A percentile compares a stretch with the other conserved stretches of the same genome.
These are phyloP conservation scores for Abortiporus biennis DNA, from an alignment of 1,284 basidiomycete genomes.

Conservation along the genomic window DNA sequence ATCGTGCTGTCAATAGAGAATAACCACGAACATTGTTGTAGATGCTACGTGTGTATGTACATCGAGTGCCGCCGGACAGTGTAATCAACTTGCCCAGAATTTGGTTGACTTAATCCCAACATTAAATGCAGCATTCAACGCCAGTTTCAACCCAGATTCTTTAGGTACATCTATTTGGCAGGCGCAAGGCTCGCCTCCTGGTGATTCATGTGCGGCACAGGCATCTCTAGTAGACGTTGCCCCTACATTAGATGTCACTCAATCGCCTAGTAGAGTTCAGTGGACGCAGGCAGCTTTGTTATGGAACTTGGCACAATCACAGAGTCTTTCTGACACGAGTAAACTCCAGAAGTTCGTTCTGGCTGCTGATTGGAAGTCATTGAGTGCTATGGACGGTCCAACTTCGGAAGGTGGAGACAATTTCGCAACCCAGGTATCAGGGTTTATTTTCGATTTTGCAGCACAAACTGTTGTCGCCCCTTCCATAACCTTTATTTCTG, in stretches of 20 bases:
- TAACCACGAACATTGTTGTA: slow-evolving; percentile 18
- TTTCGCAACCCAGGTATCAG: slow-evolving; percentile 39
- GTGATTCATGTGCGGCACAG: slow-evolving; percentile 43
- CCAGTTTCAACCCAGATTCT: slow-evolving; percentile 36
- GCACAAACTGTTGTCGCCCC: slow-evolving; percentile 41
- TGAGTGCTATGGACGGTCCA: slow-evolving; percentile 36
- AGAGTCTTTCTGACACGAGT: slow-evolving; percentile 32
- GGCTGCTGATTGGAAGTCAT: slow-evolving; percentile 38
- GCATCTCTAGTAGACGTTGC: slow-evolving; percentile 52
- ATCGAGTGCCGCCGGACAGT: slow-evolving; percentile 33
- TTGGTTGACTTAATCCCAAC: slow-evolving; percentile 42
- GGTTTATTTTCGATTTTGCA: slow-evolving; percentile 56
- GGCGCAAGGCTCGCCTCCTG: slow-evolving; percentile 34
- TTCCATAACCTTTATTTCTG: slow-evolving; percentile 35
- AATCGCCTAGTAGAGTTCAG: slow-evolving; percentile 40
- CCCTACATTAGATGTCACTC: slow-evolving; percentile 31
- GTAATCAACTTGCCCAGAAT: slow-evolving; percentile 48
- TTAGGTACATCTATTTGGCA: slow-evolving; percentile 46
- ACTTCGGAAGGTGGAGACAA: slow-evolving; percentile 19
- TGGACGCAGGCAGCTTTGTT: slow-evolving; percentile 57
- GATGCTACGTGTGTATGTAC: slow-evolving; percentile 61
- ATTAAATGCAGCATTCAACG: slow-evolving; percentile 42
- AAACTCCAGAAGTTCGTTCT: slow-evolving; percentile 40
- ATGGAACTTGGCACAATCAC: slow-evolving; percentile 50
- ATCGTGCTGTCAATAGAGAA: background rate